A percentile compares a stretch with the other conserved stretches of the same genome.
Evolutionary conservation across 495 filamentous ascomycete species (phyloP).

Genomic region (Pyrenula massariospora): DNA sequence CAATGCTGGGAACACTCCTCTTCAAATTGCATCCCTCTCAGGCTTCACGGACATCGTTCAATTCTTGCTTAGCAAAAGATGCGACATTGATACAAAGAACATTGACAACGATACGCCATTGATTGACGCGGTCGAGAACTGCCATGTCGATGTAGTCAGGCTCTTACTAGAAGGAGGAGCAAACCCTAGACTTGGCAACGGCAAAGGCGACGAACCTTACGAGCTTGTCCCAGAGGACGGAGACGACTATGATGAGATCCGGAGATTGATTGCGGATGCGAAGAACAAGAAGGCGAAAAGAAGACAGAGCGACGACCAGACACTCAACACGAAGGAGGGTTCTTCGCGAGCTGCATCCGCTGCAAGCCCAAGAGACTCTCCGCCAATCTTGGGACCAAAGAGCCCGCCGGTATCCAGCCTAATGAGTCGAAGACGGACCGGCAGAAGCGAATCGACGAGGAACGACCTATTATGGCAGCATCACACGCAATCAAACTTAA

Average conservation of each 20-base stretch:
- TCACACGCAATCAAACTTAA: conserved; percentile 56
- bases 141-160: conserved; percentile 81
- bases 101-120: conserved; percentile 84
- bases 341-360: conserved; percentile 56
- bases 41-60: conserved; percentile 67
- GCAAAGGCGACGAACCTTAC: conserved; percentile 74
- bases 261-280: conserved; percentile 32
- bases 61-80: conserved; percentile 64
- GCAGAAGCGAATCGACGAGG: conserved; percentile 45
- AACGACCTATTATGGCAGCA: conserved; percentile 54
- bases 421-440: conserved; percentile 37
- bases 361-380: conserved; percentile 55
- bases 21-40: conserved; percentile 81
- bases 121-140: conserved; percentile 92
- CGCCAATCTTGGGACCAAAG: conserved; percentile 31
- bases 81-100: conserved; percentile 70
- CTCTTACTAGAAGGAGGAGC: conserved; percentile 74
- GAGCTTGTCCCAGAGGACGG: conserved; percentile 63
- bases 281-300: conserved; percentile 32
- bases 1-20: conserved; percentile 84
- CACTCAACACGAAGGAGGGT: conserved; percentile 37
- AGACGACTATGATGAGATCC: conserved; percentile 51
- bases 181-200: conserved; percentile 78
- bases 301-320: conserved; percentile 53
- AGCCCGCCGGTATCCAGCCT: conserved; percentile 31